Evolutionary conservation across 2,329 filamentous ascomycete species (phyloP).

Genomic region (Aspergillus fischeri): DNA sequence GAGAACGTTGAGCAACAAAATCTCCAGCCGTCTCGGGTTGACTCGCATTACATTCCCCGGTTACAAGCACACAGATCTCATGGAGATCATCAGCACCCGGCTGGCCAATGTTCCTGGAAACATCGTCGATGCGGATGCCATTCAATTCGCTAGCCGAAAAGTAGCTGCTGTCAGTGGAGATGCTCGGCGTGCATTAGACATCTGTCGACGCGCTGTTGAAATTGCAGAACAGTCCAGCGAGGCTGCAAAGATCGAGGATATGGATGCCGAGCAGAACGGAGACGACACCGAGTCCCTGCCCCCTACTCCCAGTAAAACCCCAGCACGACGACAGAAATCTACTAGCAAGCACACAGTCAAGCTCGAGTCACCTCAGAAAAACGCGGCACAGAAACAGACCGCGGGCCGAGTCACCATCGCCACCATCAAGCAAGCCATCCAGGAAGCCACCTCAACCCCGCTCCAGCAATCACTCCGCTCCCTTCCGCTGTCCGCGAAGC

Average conservation of each 20-base stretch:
- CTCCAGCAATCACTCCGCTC: constrained; percentile 82
- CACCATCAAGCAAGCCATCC: constrained; percentile 90
- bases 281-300: constrained; percentile 36
- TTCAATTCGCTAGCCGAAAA: constrained; percentile 95
- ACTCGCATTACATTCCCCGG: constrained; percentile 96
- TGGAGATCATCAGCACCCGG: constrained; percentile 95
- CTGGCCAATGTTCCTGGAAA: constrained; percentile 82
- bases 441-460: constrained; percentile 88
- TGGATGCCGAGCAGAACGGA: constrained; percentile 12
- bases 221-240: constrained; percentile 74
- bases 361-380: constrained; percentile 14
- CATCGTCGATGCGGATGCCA: constrained; percentile 86
- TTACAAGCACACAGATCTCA: constrained; percentile 94
- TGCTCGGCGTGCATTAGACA: constrained; percentile 85
- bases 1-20: constrained; percentile 95
- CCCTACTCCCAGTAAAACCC: constrained; percentile 43
- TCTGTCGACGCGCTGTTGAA: constrained; percentile 91
- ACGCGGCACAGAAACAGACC: constrained; percentile 22
- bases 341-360: constrained; percentile 15
- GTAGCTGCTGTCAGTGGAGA: constrained; percentile 96
- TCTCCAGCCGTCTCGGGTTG: constrained; percentile 83
- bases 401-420: constrained; percentile 74
- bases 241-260: constrained; percentile 21
- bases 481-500: constrained; percentile 75
- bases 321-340: constrained; percentile 25